Evolutionary conservation across 2,329 filamentous ascomycete genomes (phyloP).

Genomic region (Sclerotinia glacialis): DNA sequence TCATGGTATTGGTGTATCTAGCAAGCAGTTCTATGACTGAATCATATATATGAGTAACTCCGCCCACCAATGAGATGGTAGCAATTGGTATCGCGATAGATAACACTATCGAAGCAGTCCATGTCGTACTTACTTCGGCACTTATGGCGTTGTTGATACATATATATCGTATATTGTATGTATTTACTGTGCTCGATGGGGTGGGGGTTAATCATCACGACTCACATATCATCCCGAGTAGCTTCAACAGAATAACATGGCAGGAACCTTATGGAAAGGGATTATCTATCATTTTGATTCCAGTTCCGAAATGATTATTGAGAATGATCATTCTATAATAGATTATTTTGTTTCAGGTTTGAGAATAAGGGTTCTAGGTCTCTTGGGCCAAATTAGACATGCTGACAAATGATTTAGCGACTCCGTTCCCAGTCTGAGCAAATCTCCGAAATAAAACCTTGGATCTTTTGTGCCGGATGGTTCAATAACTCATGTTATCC

Average conservation of each 20-base stretch:
- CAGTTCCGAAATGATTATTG: neutral
- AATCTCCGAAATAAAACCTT: too few relatives aligned
- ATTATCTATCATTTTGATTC: neutral
- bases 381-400: too few relatives aligned
- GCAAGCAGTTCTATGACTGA: neutral
- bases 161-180: too few relatives aligned
- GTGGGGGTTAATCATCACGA: neutral
- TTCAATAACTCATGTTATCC: too few relatives aligned
- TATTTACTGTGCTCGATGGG: neutral
- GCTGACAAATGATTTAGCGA: too few relatives aligned
- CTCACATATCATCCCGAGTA: neutral
- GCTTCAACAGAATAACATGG: too few relatives aligned
- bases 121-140: neutral
- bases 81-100: neutral
- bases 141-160: too few relatives aligned
- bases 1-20: neutral
- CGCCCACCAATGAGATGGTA: neutral
- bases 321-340: too few relatives aligned
- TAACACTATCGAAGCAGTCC: neutral
- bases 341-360: too few relatives aligned
- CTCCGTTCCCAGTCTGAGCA: too few relatives aligned
- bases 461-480: too few relatives aligned
- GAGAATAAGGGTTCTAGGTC: too few relatives aligned
- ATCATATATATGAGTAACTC: neutral
- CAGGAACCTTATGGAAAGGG: neutral